Evolutionary conservation across 2,329 filamentous ascomycete species (phyloP).

Genomic region (Colletotrichum limetticola): DNA sequence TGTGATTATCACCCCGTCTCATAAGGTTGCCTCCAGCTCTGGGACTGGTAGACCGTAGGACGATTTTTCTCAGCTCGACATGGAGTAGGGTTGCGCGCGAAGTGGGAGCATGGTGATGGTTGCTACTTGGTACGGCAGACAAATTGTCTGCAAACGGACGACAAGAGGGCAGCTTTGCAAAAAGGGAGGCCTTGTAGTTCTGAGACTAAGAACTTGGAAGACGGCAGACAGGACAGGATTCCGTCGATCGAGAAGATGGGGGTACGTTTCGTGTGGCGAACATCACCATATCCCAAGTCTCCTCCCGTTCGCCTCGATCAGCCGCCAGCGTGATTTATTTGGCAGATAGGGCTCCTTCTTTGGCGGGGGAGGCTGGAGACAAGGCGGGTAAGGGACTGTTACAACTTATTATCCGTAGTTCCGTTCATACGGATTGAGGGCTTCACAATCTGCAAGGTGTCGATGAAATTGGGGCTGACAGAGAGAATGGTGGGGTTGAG

Average conservation of each 20-base stretch:
- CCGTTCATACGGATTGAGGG: not conserved
- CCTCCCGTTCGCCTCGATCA: not conserved
- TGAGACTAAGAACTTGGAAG: not conserved
- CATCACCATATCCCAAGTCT: not conserved
- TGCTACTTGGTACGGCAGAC: not conserved
- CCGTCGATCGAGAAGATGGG: not conserved
- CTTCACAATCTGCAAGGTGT: no score
- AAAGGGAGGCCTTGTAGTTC: not conserved
- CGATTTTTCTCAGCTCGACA: not conserved
- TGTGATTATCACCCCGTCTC: not conserved
- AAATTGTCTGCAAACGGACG: not conserved
- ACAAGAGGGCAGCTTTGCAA: not conserved
- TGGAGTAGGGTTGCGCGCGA: conserved; percentile 3
- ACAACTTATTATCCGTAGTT: not conserved
- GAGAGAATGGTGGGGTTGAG: not conserved
- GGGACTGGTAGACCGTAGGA: not conserved
- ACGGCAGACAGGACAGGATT: not conserved
- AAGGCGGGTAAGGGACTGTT: not conserved
- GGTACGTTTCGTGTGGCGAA: not conserved
- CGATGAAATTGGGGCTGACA: not conserved
- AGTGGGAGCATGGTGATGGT: conserved; percentile 1
- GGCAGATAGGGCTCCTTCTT: not conserved
- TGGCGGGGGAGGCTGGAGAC: not conserved
- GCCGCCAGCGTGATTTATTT: no score
- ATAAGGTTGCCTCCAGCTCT: not conserved